Percentiles rank a stretch among this genome's conserved stretches.
Evolutionary conservation across 805 yeast species (phyloP).

Genomic region (Kazachstania kunashirensis): DNA sequence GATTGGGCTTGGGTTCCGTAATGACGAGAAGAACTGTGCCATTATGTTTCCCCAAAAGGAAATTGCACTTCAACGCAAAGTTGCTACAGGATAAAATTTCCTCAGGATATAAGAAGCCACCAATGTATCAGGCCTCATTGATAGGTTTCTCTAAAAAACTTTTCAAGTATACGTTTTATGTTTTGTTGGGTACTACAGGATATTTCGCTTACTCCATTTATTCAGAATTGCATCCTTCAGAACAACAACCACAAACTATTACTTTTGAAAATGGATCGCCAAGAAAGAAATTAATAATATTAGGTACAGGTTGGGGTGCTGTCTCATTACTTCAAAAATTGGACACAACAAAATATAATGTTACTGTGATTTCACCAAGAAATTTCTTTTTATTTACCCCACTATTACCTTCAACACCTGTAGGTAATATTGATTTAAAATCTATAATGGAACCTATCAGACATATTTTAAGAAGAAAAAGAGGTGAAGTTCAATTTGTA

Average conservation of each 20-base stretch:
- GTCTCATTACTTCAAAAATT: slow-evolving; percentile 73
- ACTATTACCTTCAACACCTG: slow-evolving; percentile 84
- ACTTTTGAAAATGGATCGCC: slow-evolving; percentile 39
- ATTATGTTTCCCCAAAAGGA: too few species aligned
- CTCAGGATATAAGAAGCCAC: too few species aligned
- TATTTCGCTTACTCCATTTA: slow-evolving; percentile 54
- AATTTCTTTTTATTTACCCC: slow-evolving; percentile 95
- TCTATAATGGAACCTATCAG: slow-evolving; percentile 93
- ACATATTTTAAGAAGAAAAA: slow-evolving; percentile 66
- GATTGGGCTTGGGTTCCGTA: too few species aligned
- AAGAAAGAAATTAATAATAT: slow-evolving; percentile 46
- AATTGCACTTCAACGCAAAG: too few species aligned
- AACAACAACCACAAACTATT: slow-evolving; percentile 53
- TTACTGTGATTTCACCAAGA: slow-evolving; percentile 84
- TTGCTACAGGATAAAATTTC: too few species aligned
- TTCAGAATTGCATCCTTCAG: slow-evolving; percentile 50
- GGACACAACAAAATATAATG: slow-evolving; percentile 82
- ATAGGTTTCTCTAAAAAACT: neutral
- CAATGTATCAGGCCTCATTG: neutral
- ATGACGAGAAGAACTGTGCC: too few species aligned
- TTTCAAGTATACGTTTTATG: slow-evolving; percentile 4
- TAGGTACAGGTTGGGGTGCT: slow-evolving; percentile 94
- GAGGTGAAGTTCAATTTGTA: slow-evolving; percentile 70
- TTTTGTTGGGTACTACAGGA: slow-evolving; percentile 38
- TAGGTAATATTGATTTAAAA: slow-evolving; percentile 82